Base-by-base conservation (phyloP, 1,284 basidiomycete species). In the Mycena citricolor region DNA sequence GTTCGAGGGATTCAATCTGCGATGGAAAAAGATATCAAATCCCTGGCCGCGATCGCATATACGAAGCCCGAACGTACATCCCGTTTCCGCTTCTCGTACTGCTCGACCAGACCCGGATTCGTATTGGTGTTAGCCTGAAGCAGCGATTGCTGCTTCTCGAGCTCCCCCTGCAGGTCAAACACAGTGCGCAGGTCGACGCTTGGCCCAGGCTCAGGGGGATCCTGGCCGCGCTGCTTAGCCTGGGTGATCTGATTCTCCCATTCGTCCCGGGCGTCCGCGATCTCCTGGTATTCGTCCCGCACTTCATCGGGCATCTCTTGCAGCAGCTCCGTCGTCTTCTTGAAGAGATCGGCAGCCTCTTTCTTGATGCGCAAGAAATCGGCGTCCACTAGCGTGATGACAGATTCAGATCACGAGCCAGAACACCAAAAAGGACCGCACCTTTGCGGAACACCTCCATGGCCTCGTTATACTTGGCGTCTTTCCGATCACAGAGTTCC, bases 91-190 rank as follows among this genome's bases (percentile, higher is more conserved):
- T 72, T 77, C 57, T 91, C 81, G 62, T 89, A 94, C 59, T 85
- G 79, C 42, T 86, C 80, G 30, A 95, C 76, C 17, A 94, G 83
- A 28, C 79, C 81, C 0, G 82, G 77, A 54, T 91, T 88, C 8
- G 91, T 84, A 31, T 77, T 77, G 47, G 81, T 70, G 56, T 83
- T 86, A 62, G 89, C 68, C 50, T 89, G 84, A 4, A 94, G 69
- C 54, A 85, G 74, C 14, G 82, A 77, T 44, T 76, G 67, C 49
- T 84, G 77, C 5, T 73, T 77, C 29, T 80, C 77, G 30, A 91
- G 65, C 25, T 85, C 83, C 16, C 66, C 66, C 44, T 76, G 64
- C 26, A 87, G 65, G 32, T 82, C 73, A 3, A 79, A 76, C 8
- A 77, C 61, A 17, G 65, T 73, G 56, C 74, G 70, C 20, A 69